Evolutionary conservation across 768 basidiomycete genomes (phyloP), one percentile per base, ranked within the genome.

Genomic region (Termitomyces sp.): DNA sequence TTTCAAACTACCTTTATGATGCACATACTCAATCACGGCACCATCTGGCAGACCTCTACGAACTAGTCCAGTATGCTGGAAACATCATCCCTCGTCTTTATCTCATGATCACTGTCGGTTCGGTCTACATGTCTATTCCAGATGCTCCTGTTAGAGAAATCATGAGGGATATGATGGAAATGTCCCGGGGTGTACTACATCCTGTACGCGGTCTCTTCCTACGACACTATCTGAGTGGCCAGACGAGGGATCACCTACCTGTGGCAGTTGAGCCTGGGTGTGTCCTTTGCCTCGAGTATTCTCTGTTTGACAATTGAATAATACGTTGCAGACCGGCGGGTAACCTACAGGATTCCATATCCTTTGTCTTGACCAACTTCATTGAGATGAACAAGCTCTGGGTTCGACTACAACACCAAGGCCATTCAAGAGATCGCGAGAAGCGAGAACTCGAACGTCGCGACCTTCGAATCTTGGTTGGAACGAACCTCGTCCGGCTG

Each of bases 121-220:
- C 96, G 0, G 95, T 98, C 37, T 99, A 98, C 80, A 98, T 99
- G 97, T 95, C 94, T 31, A 88, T 98, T 54, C 87, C 94, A 2
- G 96, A 97, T 59, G 95, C 96, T 11, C 96, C 96, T 4, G 88
- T 98, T 57, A 97, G 95, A 79, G 96, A 99, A 76, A 94, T 99
- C 62, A 99, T 98, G 96, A 98, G 97, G 81, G 97, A 99, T 73
- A 98, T 98, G 96, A 90, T 99, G 90, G 97, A 99, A 73, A 98
- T 98, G 97, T 94, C 94, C 37, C 81, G 95, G 20, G 97, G 97
- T 61, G 94, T 99, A 5, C 81, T 98, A 62, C 95, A 98, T 70
- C 96, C 97, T n/a, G 93, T 95, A 52, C 82, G 97, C 48, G 97
- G 97, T 18, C 76, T 99, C 36, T 99, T 99, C 75, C 78, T 99